A percentile compares a stretch with the other conserved stretches of the same genome.
phyloP scores from a whole-genome alignment of 148 eudicot species.

The Fagopyrum homotropicum region DNA sequence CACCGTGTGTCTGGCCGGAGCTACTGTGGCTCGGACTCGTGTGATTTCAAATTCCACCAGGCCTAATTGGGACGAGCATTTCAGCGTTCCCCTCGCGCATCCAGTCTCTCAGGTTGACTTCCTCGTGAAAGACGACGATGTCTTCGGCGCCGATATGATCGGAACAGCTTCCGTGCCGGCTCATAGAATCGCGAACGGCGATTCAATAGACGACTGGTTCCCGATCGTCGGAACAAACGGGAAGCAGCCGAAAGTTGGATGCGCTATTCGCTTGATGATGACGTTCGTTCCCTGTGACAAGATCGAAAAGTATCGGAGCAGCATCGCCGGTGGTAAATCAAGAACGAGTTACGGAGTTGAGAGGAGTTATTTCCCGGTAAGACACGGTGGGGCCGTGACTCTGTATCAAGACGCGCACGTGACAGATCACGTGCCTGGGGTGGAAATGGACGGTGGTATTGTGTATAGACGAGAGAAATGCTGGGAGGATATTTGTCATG shows the following conservation, averaged over 20 bases:
- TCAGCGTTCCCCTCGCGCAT: slow-evolving; percentile 69
- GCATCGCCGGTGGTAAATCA: not conserved
- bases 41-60: slow-evolving; percentile 53
- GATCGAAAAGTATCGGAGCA: slow-evolving; percentile 20
- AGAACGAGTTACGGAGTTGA: slow-evolving; percentile 23
- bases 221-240: slow-evolving; percentile 40
- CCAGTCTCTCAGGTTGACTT: slow-evolving; percentile 52
- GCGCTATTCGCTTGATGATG: slow-evolving; percentile 47
- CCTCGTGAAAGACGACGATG: slow-evolving; percentile 67
- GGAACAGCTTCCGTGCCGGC: slow-evolving; percentile 56
- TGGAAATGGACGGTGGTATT: slow-evolving; percentile 39
- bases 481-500: slow-evolving; percentile 97
- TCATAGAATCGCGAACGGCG: slow-evolving; percentile 29
- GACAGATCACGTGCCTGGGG: slow-evolving; percentile 39
- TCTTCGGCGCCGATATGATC: slow-evolving; percentile 75
- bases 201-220: slow-evolving; percentile 61
- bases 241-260: slow-evolving; percentile 46
- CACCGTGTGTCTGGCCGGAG: slow-evolving; percentile 62
- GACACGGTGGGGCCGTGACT: slow-evolving; percentile 64
- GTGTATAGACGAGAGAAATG: slow-evolving; percentile 48
- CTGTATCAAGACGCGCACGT: slow-evolving; percentile 88
- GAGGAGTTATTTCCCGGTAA: slow-evolving; percentile 64
- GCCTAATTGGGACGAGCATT: slow-evolving; percentile 74
- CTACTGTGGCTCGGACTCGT: slow-evolving; percentile 73
- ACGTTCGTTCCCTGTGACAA: slow-evolving; percentile 32